Evolutionary conservation across 2,329 filamentous ascomycete species (phyloP).

Genomic region (Talaromyces sp.): DNA sequence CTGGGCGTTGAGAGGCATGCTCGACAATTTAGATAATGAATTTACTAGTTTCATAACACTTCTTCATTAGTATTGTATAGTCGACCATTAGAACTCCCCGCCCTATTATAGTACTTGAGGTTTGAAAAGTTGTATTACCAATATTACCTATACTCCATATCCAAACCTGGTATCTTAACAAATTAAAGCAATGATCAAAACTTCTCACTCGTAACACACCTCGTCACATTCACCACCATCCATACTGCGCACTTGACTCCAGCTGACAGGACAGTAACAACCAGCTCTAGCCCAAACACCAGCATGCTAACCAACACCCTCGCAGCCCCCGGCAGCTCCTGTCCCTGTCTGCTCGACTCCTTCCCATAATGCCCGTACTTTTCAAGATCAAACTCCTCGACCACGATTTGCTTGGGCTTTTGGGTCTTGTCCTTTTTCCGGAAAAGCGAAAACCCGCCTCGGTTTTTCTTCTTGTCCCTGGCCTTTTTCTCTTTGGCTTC

Average conservation of each 20-base stretch:
- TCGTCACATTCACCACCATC: slow-evolving; percentile 34
- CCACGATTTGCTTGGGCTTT: slow-evolving; percentile 28
- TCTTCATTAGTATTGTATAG: neutral
- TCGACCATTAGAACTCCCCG: no score
- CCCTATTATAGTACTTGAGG: no score
- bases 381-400: slow-evolving; percentile 42
- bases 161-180: neutral
- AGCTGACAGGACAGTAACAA: slow-evolving; percentile 33
- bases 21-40: neutral
- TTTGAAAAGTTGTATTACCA: no score
- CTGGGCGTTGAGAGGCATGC: neutral
- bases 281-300: slow-evolving; percentile 32
- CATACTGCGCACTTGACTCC: slow-evolving; percentile 37
- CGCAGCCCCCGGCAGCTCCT: slow-evolving; percentile 35
- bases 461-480: neutral
- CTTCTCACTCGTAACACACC: slow-evolving; percentile 38
- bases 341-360: slow-evolving; percentile 29
- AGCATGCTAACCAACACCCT: slow-evolving; percentile 31
- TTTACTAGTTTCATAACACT: neutral
- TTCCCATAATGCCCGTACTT: slow-evolving; percentile 37
- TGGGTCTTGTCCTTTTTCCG: slow-evolving; percentile 1
- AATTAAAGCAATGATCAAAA: slow-evolving; percentile 20
- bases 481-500: slow-evolving; percentile 15
- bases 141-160: neutral
- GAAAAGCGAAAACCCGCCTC: slow-evolving; percentile 3